Percentiles rank a stretch among this genome's conserved stretches.
Conservation (phyloP, 2,329 filamentous ascomycete species). For the Apiospora arundinis region DNA sequence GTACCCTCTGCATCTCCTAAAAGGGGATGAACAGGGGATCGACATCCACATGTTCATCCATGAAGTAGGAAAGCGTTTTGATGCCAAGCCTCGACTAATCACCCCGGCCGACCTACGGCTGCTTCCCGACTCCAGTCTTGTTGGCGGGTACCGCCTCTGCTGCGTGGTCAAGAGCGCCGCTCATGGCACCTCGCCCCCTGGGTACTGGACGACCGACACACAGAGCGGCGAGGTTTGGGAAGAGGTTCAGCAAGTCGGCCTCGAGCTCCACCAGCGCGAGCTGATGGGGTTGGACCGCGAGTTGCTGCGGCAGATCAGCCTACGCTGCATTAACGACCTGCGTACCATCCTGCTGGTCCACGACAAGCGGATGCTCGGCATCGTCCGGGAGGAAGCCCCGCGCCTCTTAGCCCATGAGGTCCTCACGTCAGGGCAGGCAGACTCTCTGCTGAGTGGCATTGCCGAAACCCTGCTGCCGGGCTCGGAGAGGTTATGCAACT, state of each 20-base stretch:
- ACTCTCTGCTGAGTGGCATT: not conserved
- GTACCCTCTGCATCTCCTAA: conserved; percentile 44
- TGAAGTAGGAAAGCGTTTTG: conserved; percentile 35
- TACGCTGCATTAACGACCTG: conserved; percentile 49
- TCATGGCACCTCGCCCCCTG: conserved; percentile 22
- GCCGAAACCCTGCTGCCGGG: not conserved
- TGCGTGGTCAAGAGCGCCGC: conserved; percentile 32
- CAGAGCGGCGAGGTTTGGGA: conserved; percentile 37
- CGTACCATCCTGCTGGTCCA: conserved; percentile 48
- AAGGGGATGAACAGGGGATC: conserved; percentile 44
- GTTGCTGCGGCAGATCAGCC: conserved; percentile 43
- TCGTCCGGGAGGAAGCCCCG: conserved; percentile 44
- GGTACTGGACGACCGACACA: not conserved
- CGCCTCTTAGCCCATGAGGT: conserved; percentile 34
- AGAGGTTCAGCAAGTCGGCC: conserved; percentile 40
- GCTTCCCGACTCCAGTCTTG: conserved; percentile 34
- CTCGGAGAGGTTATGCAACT: not conserved
- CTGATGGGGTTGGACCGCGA: conserved; percentile 39
- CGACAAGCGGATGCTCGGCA: conserved; percentile 50
- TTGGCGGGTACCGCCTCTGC: conserved; percentile 39
- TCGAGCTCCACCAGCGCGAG: conserved; percentile 47
- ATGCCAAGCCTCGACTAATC: conserved; percentile 42
- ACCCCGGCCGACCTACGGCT: conserved; percentile 40
- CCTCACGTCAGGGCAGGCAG: conserved; percentile 31
- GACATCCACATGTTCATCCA: conserved; percentile 48